phyloP scores from a whole-genome alignment of 1,284 basidiomycete genomes.

The Coniferiporia sulphurascens region DNA sequence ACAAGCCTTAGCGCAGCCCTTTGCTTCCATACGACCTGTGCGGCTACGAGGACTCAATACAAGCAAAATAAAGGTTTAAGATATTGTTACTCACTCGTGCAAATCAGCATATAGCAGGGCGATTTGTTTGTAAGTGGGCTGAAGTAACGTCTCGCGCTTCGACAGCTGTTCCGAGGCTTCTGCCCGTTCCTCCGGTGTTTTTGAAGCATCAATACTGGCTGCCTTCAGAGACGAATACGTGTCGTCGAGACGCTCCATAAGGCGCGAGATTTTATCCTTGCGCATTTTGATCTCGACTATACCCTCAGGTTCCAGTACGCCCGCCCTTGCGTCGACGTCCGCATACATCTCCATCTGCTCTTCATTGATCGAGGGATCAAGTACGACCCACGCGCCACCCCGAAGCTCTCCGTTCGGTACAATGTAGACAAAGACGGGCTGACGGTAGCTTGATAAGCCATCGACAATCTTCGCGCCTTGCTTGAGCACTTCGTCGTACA shows the following conservation, averaged over 20 bases:
- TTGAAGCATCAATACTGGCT: constrained; percentile 69
- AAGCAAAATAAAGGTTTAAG: neutral
- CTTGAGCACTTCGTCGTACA: constrained; percentile 94
- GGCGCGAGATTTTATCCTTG: constrained; percentile 81
- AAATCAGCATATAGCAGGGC: constrained; percentile 95
- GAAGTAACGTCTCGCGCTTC: constrained; percentile 77
- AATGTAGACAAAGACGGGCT: constrained; percentile 99
- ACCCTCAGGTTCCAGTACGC: constrained; percentile 97
- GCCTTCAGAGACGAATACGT: constrained; percentile 81
- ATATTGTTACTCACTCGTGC: constrained; percentile 68
- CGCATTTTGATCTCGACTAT: constrained; percentile 93
- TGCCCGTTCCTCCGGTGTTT: constrained; percentile 70
- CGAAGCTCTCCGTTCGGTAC: constrained; percentile 98
- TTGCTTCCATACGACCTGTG: constrained; percentile 95
- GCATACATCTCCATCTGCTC: constrained; percentile 99
- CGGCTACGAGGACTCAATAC: constrained; percentile 50
- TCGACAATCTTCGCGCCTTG: constrained; percentile 98
- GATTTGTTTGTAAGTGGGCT: constrained; percentile 91
- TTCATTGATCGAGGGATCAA: constrained; percentile 95
- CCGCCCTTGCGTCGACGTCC: constrained; percentile 91
- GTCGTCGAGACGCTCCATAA: constrained; percentile 93
- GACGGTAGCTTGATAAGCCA: constrained; percentile 93
- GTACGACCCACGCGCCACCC: constrained; percentile 98
- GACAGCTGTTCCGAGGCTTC: constrained; percentile 65
- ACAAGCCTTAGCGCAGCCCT: constrained; percentile 82